Percentiles rank a stretch among this genome's conserved stretches.
Evolutionary conservation across 768 basidiomycete species (phyloP).

Genomic region (Punctularia strigosozonata): DNA sequence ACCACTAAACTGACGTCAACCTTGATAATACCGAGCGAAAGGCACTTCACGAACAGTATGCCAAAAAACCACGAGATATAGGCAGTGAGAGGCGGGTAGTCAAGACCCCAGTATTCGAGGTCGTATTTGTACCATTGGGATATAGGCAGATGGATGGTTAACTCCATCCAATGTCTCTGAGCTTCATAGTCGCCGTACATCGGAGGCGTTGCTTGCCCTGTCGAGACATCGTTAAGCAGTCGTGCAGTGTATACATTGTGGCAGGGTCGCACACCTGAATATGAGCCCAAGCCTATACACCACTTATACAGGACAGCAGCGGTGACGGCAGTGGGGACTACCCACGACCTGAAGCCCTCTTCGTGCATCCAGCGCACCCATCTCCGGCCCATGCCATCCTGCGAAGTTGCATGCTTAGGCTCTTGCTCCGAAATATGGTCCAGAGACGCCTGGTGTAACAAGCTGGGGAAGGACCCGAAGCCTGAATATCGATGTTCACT

Average conservation of each 20-base stretch:
- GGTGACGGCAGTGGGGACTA: slow-evolving; percentile 44
- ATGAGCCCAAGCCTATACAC: slow-evolving; percentile 62
- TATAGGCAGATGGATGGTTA: slow-evolving; percentile 67
- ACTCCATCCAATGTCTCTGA: slow-evolving; percentile 92
- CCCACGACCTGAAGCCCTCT: slow-evolving; percentile 43
- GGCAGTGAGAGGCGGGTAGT: slow-evolving; percentile 90
- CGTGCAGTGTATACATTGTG: too few relatives aligned
- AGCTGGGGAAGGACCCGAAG: slow-evolving; percentile 7
- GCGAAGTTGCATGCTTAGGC: slow-evolving; percentile 14
- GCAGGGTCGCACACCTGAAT: slow-evolving; percentile 51
- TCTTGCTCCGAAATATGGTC: slow-evolving; percentile 21
- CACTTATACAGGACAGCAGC: slow-evolving; percentile 50
- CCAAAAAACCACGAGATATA: slow-evolving; percentile 83
- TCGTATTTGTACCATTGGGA: slow-evolving; percentile 84
- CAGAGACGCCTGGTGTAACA: slow-evolving; percentile 33
- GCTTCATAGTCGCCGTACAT: slow-evolving; percentile 93
- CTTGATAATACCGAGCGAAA: neutral
- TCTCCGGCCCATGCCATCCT: slow-evolving; percentile 37
- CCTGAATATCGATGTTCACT: neutral
- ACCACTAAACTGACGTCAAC: slow-evolving; percentile 20
- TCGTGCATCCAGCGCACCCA: slow-evolving; percentile 80
- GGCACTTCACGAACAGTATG: slow-evolving; percentile 38
- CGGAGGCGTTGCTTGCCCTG: slow-evolving; percentile 62
- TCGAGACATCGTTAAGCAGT: neutral
- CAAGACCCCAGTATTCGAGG: slow-evolving; percentile 85